Conservation (phyloP, 345 rosid species). For the Isatis tinctoria region DNA sequence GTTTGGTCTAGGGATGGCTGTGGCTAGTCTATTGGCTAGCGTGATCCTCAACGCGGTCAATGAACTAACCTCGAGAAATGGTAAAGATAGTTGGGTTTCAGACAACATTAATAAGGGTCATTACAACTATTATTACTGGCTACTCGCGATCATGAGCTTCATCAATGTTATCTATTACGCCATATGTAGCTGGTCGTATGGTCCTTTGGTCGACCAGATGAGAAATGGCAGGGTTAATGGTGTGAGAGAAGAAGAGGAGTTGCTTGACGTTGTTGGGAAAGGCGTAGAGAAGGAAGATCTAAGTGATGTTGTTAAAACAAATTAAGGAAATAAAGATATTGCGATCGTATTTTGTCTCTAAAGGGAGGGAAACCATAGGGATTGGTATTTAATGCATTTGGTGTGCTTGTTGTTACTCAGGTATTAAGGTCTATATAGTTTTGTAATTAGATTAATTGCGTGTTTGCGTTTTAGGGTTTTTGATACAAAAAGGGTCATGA, state of each 20-base stretch:
- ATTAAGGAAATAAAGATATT: not conserved
- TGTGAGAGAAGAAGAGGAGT: slow-evolving; percentile 37
- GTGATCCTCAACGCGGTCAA: slow-evolving; percentile 42
- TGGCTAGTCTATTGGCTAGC: slow-evolving; percentile 60
- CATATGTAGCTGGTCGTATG: slow-evolving; percentile 71
- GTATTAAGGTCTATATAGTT: slow-evolving; percentile 5
- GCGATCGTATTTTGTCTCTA: slow-evolving; percentile 15
- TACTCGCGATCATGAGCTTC: slow-evolving; percentile 52
- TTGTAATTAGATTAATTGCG: slow-evolving; percentile 26
- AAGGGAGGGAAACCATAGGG: slow-evolving; percentile 13
- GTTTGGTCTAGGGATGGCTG: slow-evolving; percentile 59
- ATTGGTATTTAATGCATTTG: slow-evolving; percentile 1
- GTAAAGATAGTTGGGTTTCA: slow-evolving; percentile 65
- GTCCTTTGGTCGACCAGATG: slow-evolving; percentile 45
- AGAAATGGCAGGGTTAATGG: slow-evolving; percentile 38
- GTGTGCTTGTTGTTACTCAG: slow-evolving; percentile 17
- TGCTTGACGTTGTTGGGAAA: slow-evolving; percentile 27
- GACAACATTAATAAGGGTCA: slow-evolving; percentile 65
- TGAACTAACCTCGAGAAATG: slow-evolving; percentile 36
- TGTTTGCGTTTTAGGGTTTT: slow-evolving; percentile 12
- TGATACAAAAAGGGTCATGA: slow-evolving; percentile 7
- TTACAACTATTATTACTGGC: slow-evolving; percentile 72
- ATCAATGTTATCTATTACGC: slow-evolving; percentile 58
- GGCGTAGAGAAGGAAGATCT: slow-evolving; percentile 23
- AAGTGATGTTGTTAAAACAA: slow-evolving; percentile 15